Base-by-base conservation (phyloP, 148 eudicot species). In the Diospyros kaki region DNA sequence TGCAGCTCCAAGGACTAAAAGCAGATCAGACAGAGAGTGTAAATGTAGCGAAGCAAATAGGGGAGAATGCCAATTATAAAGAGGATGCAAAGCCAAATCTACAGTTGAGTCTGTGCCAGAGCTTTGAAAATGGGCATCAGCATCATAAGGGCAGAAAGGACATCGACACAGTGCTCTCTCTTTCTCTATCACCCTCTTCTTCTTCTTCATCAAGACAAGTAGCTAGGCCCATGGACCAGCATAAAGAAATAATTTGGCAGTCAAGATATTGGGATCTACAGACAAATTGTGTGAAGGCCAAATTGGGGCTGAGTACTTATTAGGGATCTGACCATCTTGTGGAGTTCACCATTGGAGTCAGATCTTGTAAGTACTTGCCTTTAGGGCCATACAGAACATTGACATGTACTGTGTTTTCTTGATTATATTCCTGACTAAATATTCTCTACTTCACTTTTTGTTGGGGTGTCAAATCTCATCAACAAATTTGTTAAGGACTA, bases 361-460 rank as follows among this genome's bases (percentile, higher is more conserved):
- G 81, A 73, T 78, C 81, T 67, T 67, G 53, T 45, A 48, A 76
- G 78, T 76, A 76, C 78, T 76, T 69, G 78, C 58, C 61, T 66
- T 75, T 15, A 42, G 66, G 78, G 64, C 78, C 72, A 0, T 70
- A 48, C 6, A 48, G 52, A 48, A 28, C 28, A 28, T 28, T 28
- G 28, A 28, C 28, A 28, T 28, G 28, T 28, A 28, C 0, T 28
- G 28, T 28, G 28, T 28, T 28, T 28, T 28, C 28, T 28, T 28
- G 28, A 28, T 28, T 28, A 28, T 0, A 28, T 28, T 28, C 28
- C 0, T 28, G 28, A 28, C 28, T 28, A 28, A 28, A 28, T 28
- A 28, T 28, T 28, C 28, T 28, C 28, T 28, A 28, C 28, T 28
- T 28, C 28, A 28, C 28, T 28, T 28, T 28, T 28, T 28, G 28